Evolutionary conservation across 2,329 filamentous ascomycete genomes (phyloP).

Genomic region (Epichloe bromicola): DNA sequence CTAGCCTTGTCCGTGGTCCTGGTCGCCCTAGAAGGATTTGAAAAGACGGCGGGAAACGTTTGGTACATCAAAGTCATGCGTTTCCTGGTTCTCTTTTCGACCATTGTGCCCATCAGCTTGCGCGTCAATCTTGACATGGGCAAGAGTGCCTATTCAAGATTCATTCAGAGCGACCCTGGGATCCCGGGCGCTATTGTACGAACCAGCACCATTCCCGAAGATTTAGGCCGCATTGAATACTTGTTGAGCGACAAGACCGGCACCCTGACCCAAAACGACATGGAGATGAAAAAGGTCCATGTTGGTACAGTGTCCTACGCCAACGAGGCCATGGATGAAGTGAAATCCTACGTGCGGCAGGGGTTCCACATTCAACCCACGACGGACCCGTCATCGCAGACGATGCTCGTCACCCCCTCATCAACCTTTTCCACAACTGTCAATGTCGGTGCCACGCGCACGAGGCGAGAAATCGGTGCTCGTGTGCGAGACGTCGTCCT

Average conservation of each 20-base stretch:
- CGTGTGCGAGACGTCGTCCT: conserved; percentile 87
- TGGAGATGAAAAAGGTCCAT: conserved; percentile 98
- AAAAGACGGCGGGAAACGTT: conserved; percentile 47
- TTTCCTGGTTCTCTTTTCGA: conserved; percentile 98
- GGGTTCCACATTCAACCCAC: conserved; percentile 52
- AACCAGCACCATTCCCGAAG: conserved; percentile 95
- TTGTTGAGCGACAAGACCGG: conserved; percentile 94
- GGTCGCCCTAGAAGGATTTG: conserved; percentile 76
- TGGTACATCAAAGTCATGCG: conserved; percentile 98
- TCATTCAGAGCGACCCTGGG: conserved; percentile 81
- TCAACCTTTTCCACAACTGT: conserved; percentile 51
- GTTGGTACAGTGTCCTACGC: conserved; percentile 97
- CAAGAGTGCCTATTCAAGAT: conserved; percentile 90
- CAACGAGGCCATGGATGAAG: conserved; percentile 98
- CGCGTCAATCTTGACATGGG: conserved; percentile 95
- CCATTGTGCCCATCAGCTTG: conserved; percentile 92
- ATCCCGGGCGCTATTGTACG: conserved; percentile 88
- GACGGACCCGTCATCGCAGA: conserved; percentile 29
- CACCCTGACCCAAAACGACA: conserved; percentile 95
- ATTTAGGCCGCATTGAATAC: conserved; percentile 91
- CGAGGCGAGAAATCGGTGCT: conserved; percentile 82
- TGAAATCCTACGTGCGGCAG: conserved; percentile 72
- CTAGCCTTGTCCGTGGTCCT: conserved; percentile 75
- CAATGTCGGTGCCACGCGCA: conserved; percentile 58
- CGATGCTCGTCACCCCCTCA: conserved; percentile 59